Evolutionary conservation across 768 basidiomycete species (phyloP), one percentile per base, ranked within the genome.

Genomic region (Infundibulicybe gibba): DNA sequence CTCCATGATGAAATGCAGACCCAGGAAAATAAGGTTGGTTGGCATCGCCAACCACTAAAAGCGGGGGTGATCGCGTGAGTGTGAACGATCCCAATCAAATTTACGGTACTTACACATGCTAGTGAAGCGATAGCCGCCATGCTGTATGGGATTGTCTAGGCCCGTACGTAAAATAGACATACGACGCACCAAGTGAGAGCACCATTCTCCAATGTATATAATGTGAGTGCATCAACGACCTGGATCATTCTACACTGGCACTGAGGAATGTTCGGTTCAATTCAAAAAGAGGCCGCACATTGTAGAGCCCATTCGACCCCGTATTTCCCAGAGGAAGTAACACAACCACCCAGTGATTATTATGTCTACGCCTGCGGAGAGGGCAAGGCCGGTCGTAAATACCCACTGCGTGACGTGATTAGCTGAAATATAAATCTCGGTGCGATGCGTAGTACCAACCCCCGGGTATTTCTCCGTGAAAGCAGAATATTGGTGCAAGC

Each of bases 1-100:
- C 35, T 62, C 64, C 40, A 77, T 77, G 16, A 76, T 61, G 46
- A 77, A 75, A 49, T 77, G 74, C 8, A 77, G 53, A 9, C 71
- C 71, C 53, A 77, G 67, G 47, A 75, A 74, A 14, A 76, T 51
- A 3, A 71, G 60, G 47, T 70, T 75, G 16, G 51, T 42, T 3
- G 72, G 67, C 69, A 76, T 70, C 6, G 58, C 44, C 14, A 77
- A 55, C 75, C 75, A 76, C 68, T 70, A 51, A 12, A 11, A 14
- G 30, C 20, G 11, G 3, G 4, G 14, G 32, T n/a, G n/a, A n/a
- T n/a, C n/a, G 20, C 32, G 15, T n/a, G 30, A 45, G 31, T 25
- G 52, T 25, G 49, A 44, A 25, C 21, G 19, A 43, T 8, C 8
- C 25, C 13, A 17, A 35, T 32, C 37, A 37, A n/a, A 13, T 3